Conservation (phyloP, 768 basidiomycete species). For the Mycena leptocephala region DNA sequence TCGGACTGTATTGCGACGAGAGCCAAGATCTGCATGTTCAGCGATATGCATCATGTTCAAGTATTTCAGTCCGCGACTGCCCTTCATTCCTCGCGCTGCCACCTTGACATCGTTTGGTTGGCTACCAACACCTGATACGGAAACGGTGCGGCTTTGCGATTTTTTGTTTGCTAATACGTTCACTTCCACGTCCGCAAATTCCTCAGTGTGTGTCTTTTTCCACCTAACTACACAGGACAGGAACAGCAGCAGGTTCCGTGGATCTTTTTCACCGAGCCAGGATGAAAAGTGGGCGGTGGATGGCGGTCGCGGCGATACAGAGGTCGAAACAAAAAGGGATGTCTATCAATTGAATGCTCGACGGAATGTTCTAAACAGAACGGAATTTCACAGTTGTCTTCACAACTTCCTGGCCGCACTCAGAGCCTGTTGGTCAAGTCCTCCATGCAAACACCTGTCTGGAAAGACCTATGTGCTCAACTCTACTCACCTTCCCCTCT, state of each 20-base stretch:
- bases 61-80: not conserved
- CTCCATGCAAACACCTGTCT: not conserved
- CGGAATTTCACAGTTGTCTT: not conserved
- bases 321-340: not conserved
- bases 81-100: not conserved
- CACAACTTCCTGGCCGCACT: not conserved
- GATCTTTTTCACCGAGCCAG: not conserved
- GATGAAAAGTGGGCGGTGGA: not conserved
- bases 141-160: not conserved
- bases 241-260: not conserved
- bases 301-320: not conserved
- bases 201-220: not conserved
- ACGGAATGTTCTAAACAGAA: not conserved
- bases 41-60: not conserved
- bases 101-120: not conserved
- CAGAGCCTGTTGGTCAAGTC: not conserved
- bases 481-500: not conserved
- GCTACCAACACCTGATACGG: not conserved
- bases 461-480: not conserved
- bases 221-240: not conserved
- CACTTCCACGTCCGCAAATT: not conserved
- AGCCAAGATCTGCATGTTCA: not conserved
- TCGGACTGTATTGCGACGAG: not conserved
- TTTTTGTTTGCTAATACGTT: not conserved
- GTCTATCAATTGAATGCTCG: not conserved